Percentiles rank a stretch among this genome's conserved stretches.
Evolutionary conservation across 2,329 filamentous ascomycete species (phyloP).

Genomic region (Parasarocladium wereldwijsianum): DNA sequence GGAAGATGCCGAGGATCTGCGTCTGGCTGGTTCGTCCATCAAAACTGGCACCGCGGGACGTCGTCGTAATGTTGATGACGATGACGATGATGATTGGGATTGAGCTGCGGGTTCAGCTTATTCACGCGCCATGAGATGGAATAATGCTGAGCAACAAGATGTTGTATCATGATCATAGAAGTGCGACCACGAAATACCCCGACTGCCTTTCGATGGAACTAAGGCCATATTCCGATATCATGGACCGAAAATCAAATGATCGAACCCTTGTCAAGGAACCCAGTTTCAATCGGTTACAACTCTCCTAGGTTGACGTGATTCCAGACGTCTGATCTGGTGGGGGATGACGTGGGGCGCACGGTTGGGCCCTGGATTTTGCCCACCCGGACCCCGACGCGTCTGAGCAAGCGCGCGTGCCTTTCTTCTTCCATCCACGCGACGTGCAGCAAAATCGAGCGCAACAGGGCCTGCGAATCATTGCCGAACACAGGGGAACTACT

Average conservation of each 20-base stretch:
- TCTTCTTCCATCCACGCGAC: background rate
- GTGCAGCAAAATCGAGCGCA: background rate
- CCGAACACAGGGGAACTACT: background rate
- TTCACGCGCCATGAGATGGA: background rate
- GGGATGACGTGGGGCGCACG: conserved; percentile 3
- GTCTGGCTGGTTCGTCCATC: conserved; percentile 31
- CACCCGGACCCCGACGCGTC: conserved; percentile 1
- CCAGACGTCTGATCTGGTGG: conserved; percentile 2
- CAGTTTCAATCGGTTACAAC: background rate
- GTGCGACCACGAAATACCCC: no score
- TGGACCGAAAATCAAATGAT: no score
- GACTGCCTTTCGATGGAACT: no score
- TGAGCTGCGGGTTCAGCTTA: conserved; percentile 24
- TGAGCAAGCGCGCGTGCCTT: conserved; percentile 1
- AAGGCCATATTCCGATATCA: no score
- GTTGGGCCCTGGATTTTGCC: conserved; percentile 2
- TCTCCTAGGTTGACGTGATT: no score
- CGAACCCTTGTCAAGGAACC: no score
- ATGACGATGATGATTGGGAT: conserved; percentile 48
- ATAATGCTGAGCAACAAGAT: no score
- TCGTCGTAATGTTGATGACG: conserved; percentile 26
- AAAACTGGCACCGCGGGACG: conserved; percentile 33
- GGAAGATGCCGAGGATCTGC: conserved; percentile 46
- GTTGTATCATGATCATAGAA: no score
- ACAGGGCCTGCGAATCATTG: background rate